phyloP scores from a whole-genome alignment of 2,329 filamentous ascomycete genomes.

The Scytalidium sp. region DNA sequence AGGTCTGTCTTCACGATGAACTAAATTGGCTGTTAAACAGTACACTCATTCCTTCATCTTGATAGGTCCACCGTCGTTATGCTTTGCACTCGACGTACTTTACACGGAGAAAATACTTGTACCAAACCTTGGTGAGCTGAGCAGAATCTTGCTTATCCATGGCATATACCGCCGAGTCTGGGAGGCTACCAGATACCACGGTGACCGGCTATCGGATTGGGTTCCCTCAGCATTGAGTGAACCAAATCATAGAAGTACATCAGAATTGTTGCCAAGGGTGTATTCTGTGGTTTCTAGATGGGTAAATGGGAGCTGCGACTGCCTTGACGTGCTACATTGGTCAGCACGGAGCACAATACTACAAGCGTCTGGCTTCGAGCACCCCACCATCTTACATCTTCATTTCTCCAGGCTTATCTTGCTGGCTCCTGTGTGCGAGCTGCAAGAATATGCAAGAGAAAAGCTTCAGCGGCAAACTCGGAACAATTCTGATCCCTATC shows the following conservation, averaged over 20 bases:
- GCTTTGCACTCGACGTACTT: slow-evolving; percentile 31
- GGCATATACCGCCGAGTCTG: slow-evolving; percentile 44
- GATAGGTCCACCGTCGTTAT: slow-evolving; percentile 3
- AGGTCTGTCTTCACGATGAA: neutral
- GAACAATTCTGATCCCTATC: slow-evolving; percentile 32
- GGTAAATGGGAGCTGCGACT: slow-evolving; percentile 43
- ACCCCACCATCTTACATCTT: slow-evolving; percentile 52
- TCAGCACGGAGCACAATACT: slow-evolving; percentile 50
- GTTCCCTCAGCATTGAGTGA: slow-evolving; percentile 10
- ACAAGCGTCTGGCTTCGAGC: slow-evolving; percentile 46
- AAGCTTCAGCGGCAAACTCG: slow-evolving; percentile 37
- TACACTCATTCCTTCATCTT: neutral
- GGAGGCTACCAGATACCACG: slow-evolving; percentile 32
- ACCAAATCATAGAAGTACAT: slow-evolving; percentile 1
- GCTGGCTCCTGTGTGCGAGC: slow-evolving; percentile 24
- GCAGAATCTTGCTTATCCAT: slow-evolving; percentile 42
- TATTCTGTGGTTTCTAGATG: slow-evolving; percentile 30
- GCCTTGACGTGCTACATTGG: slow-evolving; percentile 56
- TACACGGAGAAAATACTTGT: slow-evolving; percentile 44
- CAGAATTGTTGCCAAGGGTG: slow-evolving; percentile 1
- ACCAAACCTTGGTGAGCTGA: slow-evolving; percentile 39
- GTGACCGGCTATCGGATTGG: slow-evolving; percentile 14
- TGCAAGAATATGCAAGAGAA: slow-evolving; percentile 6
- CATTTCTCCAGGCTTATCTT: slow-evolving; percentile 52
- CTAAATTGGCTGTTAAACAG: neutral